Percentiles rank a stretch among this genome's conserved stretches.
phyloP scores from a whole-genome alignment of 164 flowering plant species.

The Sextonia rubra region DNA sequence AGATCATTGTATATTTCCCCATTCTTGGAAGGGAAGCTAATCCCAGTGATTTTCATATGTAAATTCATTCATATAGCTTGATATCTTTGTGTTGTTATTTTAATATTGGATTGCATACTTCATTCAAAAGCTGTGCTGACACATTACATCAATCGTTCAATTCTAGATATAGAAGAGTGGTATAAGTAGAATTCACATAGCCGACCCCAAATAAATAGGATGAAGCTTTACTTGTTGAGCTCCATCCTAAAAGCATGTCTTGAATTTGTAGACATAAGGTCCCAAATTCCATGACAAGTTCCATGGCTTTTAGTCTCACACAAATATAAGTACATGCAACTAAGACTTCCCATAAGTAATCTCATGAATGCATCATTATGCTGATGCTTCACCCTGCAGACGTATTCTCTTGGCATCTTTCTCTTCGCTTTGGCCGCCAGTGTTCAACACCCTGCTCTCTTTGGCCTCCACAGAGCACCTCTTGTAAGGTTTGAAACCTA shows the following conservation, averaged over 20 bases:
- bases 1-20: too few relatives aligned
- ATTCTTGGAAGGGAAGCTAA: too few relatives aligned
- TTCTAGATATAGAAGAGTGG: too few relatives aligned
- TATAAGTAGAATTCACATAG: neutral
- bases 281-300: constrained; percentile 29
- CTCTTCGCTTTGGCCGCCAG: constrained; percentile 47
- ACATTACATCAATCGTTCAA: too few relatives aligned
- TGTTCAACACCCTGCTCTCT: constrained; percentile 36
- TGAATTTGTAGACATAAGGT: neutral
- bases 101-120: too few relatives aligned
- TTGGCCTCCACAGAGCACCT: constrained; percentile 80
- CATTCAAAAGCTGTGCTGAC: too few relatives aligned
- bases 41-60: too few relatives aligned
- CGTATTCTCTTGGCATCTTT: constrained; percentile 69
- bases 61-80: too few relatives aligned
- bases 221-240: neutral
- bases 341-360: constrained; percentile 23
- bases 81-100: too few relatives aligned
- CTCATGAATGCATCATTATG: constrained; percentile 32
- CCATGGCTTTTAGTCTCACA: constrained; percentile 25
- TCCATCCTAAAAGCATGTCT: neutral
- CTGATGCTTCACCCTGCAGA: constrained; percentile 57
- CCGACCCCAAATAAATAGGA: neutral
- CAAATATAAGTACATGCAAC: constrained; percentile 17
- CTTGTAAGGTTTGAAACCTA: constrained; percentile 95